These are phyloP conservation scores for Fistulifera pelliculosa DNA, from an alignment of 108 stramenopile species.

Conservation along the genomic window DNA sequence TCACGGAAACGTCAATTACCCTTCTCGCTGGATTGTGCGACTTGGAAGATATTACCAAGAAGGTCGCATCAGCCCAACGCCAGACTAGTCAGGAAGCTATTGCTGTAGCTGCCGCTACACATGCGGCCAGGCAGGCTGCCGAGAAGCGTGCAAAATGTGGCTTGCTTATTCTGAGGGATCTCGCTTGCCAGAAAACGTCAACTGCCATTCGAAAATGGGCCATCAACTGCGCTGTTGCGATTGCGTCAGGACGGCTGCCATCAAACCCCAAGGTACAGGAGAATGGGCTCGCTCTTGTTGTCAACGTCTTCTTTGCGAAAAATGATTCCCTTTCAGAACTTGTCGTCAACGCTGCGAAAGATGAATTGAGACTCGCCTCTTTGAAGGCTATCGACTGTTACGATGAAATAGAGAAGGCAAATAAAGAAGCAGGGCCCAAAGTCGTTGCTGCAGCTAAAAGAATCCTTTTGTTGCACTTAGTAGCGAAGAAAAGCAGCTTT, in stretches of 20 bases:
- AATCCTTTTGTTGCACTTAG: constrained; percentile 34
- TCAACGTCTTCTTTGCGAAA: constrained; percentile 75
- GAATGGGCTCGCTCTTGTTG: constrained; percentile 76
- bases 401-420: constrained; percentile 38
- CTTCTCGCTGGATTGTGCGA: constrained; percentile 68
- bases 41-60: constrained; percentile 69
- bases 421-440: constrained; percentile 34
- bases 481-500: constrained; percentile 62
- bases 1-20: constrained; percentile 43
- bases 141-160: constrained; percentile 79
- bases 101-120: constrained; percentile 55
- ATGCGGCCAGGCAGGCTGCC: constrained; percentile 73
- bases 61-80: constrained; percentile 40
- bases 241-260: constrained; percentile 67
- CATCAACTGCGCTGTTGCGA: constrained; percentile 55
- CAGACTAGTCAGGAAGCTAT: constrained; percentile 61
- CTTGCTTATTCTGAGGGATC: constrained; percentile 67
- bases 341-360: constrained; percentile 57
- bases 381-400: constrained; percentile 46
- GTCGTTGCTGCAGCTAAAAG: constrained; percentile 20
- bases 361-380: constrained; percentile 47
- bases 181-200: constrained; percentile 53
- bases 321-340: constrained; percentile 40
- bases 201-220: constrained; percentile 35
- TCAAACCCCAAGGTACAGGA: constrained; percentile 62